Base-by-base conservation (phyloP, 495 filamentous ascomycete species). In the Penicillium riverlandense region DNA sequence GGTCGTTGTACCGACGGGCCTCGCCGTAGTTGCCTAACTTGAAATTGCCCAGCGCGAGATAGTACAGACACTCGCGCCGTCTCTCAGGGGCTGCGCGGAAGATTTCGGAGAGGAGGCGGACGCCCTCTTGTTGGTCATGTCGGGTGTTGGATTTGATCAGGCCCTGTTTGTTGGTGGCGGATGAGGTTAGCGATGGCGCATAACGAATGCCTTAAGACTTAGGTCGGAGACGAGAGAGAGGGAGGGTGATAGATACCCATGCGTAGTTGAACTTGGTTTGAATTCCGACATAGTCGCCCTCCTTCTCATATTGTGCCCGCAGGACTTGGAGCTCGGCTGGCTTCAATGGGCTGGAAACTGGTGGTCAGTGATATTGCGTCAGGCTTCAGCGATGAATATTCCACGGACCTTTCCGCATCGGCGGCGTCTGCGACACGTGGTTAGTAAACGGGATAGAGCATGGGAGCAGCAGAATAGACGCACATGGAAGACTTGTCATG, bases 201-300 rank as follows among this genome's bases (percentile, higher is more conserved):
- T 22, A 3, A 22, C 22, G 6, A 22, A 6, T 22, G 22, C 4
- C 22, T 22, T 4, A 4, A 22, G 2, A 22, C 22, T 3, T 3
- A 22, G 22, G 22, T 22, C 2, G 22, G 22, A 4, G 22, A 16
- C 1, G 15, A 16, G 15, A 1, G 15, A 16, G 15, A 1, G 31
- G 2, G 31, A 9, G n/a, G 9, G 8, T 1, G 31, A 9, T 7
- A 11, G 74, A 35, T 72, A 94, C 89, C 92, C 92, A 98, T 57
- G 94, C 91, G 63, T 88, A 97, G 79, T 98, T 98, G 79, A 98
- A 98, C 64, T 96, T 97, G 37, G 92, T 98, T 65, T 98, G 92
- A 27, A 98, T 80, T 37, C 90, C 89, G 11, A 96, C 94, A 67
- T 91, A 95, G 53, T 90, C 84, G 45, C 91, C 92, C 65, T 98